phyloP scores from a whole-genome alignment of 768 basidiomycete genomes.

The Leucocoprinus sp. region DNA sequence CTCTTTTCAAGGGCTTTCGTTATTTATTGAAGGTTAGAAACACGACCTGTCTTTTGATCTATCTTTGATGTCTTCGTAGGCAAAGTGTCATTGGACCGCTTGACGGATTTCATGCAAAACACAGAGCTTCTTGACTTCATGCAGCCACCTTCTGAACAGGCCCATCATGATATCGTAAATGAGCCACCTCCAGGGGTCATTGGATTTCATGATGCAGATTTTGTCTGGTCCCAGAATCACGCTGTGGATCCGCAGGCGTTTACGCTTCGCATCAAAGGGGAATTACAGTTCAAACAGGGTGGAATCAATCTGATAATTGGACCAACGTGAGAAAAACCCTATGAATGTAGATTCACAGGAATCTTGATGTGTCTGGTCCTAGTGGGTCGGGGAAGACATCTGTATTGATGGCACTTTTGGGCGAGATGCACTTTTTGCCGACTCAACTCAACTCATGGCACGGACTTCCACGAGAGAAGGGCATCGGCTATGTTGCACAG shows the following conservation, averaged over 20 bases:
- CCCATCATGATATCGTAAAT: slow-evolving; percentile 1
- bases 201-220: slow-evolving; percentile 45
- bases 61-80: slow-evolving; percentile 19
- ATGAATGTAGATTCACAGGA: no score
- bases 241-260: slow-evolving; percentile 34
- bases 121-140: slow-evolving; percentile 29
- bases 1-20: slow-evolving; percentile 19
- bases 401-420: slow-evolving; percentile 49
- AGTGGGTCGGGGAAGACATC: slow-evolving; percentile 53
- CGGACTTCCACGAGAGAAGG: slow-evolving; percentile 57
- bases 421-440: slow-evolving; percentile 62
- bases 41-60: background rate
- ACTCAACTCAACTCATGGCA: slow-evolving; percentile 50
- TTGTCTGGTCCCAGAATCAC: slow-evolving; percentile 42
- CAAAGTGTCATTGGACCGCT: slow-evolving; percentile 56
- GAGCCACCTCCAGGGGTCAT: slow-evolving; percentile 21
- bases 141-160: slow-evolving; percentile 3
- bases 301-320: slow-evolving; percentile 52
- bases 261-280: slow-evolving; percentile 42
- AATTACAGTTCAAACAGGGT: slow-evolving; percentile 45
- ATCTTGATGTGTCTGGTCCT: background rate
- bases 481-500: slow-evolving; percentile 76
- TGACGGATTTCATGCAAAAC: slow-evolving; percentile 25
- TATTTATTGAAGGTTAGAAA: slow-evolving; percentile 13
- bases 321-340: slow-evolving; percentile 30